phyloP scores from a whole-genome alignment of 1,284 basidiomycete genomes.

The Neonothopanus nambi region DNA sequence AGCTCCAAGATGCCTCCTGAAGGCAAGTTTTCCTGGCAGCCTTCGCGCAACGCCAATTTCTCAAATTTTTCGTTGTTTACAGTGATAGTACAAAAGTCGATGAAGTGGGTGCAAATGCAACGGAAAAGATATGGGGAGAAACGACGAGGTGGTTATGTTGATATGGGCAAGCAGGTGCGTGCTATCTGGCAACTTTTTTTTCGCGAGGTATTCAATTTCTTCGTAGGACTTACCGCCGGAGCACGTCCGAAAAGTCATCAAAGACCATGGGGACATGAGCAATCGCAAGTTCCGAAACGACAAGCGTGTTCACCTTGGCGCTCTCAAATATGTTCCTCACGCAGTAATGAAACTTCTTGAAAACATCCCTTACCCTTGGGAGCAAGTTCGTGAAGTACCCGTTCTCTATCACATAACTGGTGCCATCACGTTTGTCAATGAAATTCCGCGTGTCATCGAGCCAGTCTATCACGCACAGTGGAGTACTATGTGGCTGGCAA shows the following conservation, averaged over 20 bases:
- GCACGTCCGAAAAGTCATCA: conserved; percentile 96
- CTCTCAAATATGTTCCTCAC: conserved; percentile 98
- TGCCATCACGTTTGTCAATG: conserved; percentile 99
- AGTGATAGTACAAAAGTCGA: conserved; percentile 78
- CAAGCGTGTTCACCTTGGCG: conserved; percentile 98
- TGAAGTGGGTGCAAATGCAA: conserved; percentile 95
- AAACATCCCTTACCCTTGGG: conserved; percentile 99
- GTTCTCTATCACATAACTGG: conserved; percentile 99
- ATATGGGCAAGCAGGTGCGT: conserved; percentile 90
- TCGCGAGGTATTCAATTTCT: conserved; percentile 18
- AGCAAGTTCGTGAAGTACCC: conserved; percentile 97
- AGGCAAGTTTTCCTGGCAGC: conserved; percentile 31
- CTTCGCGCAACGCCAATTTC: conserved; percentile 26
- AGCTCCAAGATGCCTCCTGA: conserved; percentile 73
- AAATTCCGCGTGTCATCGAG: conserved; percentile 95
- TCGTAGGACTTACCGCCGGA: conserved; percentile 83
- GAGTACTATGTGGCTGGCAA: conserved; percentile 99
- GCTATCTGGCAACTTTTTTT: conserved; percentile 11
- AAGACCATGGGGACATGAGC: conserved; percentile 97
- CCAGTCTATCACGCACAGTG: conserved; percentile 99
- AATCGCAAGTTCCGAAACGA: conserved; percentile 97
- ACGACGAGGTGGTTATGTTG: conserved; percentile 84
- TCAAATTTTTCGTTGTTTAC: conserved; percentile 21
- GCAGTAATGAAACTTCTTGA: conserved; percentile 99
- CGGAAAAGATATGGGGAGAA: conserved; percentile 89